These are phyloP conservation scores for Pseudozyma pruni DNA, from an alignment of 1,284 basidiomycete genomes.

Conservation along the genomic window DNA sequence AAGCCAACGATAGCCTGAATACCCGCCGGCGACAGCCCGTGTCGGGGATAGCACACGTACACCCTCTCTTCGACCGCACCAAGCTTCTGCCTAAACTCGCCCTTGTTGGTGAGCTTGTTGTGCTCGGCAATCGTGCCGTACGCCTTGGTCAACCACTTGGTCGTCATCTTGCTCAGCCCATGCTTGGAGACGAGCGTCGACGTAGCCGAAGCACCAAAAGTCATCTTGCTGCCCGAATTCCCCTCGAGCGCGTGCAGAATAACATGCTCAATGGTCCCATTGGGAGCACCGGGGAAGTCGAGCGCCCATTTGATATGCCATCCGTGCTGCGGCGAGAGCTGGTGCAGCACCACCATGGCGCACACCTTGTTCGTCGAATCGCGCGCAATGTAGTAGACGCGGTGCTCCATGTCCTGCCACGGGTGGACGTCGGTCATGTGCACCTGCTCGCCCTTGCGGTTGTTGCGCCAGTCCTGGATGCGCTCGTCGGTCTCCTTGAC, in stretches of 20 bases:
- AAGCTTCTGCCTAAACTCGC: conserved; percentile 64
- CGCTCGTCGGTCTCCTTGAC: conserved; percentile 69
- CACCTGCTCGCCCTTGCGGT: conserved; percentile 72
- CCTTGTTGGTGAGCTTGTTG: conserved; percentile 56
- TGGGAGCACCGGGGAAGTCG: conserved; percentile 73
- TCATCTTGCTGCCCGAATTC: conserved; percentile 70
- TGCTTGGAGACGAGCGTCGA: conserved; percentile 51
- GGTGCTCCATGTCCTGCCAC: conserved; percentile 72
- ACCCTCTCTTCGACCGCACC: conserved; percentile 57
- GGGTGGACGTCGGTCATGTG: conserved; percentile 73
- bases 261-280: conserved; percentile 72
- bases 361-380: conserved; percentile 70
- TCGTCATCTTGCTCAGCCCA: conserved; percentile 54
- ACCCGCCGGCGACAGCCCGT: conserved; percentile 55
- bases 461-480: conserved; percentile 71
- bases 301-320: conserved; percentile 75
- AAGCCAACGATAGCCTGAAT: conserved; percentile 61
- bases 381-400: conserved; percentile 73
- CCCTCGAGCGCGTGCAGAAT: conserved; percentile 71
- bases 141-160: conserved; percentile 53
- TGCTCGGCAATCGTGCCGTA: conserved; percentile 54
- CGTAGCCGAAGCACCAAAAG: conserved; percentile 67
- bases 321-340: conserved; percentile 72
- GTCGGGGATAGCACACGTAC: conserved; percentile 59
- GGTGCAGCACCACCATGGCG: conserved; percentile 73